Conservation (phyloP, 83 land plant species). For the Diphasiastrum complanatum region DNA sequence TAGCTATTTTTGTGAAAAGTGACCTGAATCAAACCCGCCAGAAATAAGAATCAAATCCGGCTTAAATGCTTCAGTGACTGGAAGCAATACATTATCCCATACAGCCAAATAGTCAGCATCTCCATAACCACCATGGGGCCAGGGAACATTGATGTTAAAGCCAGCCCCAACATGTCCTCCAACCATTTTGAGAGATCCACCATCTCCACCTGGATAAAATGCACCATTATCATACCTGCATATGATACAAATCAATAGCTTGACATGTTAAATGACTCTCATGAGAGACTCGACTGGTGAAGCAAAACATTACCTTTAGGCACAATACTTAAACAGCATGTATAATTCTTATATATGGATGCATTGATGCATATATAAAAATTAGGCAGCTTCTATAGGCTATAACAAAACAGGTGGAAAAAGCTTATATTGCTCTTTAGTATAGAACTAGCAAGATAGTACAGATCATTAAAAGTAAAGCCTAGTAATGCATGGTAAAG, state of each 20-base stretch:
- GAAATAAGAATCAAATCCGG: conserved; percentile 78
- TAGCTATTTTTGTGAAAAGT: not conserved
- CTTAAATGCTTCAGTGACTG: conserved; percentile 57
- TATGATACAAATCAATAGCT: not conserved
- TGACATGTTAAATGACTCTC: not conserved
- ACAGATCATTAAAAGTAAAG: too few relatives aligned
- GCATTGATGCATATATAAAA: too few relatives aligned
- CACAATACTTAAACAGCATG: too few relatives aligned
- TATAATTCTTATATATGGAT: too few relatives aligned
- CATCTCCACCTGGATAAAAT: conserved; percentile 70
- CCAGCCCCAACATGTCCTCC: conserved; percentile 71
- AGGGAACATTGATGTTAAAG: conserved; percentile 85
- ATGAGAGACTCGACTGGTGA: too few relatives aligned
- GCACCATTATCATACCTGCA: conserved; percentile 64
- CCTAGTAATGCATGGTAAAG: too few relatives aligned
- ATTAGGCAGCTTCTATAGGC: too few relatives aligned
- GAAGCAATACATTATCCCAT: conserved; percentile 79
- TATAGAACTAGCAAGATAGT: too few relatives aligned
- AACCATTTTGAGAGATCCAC: conserved; percentile 50
- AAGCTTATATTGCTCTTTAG: too few relatives aligned
- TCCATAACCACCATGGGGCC: conserved; percentile 77
- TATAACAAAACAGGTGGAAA: too few relatives aligned
- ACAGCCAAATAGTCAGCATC: conserved; percentile 90
- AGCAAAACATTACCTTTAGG: too few relatives aligned
- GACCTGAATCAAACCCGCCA: conserved; percentile 96